Conservation (phyloP, 75 land plant species). For the Pseudotsuga menziesii region DNA sequence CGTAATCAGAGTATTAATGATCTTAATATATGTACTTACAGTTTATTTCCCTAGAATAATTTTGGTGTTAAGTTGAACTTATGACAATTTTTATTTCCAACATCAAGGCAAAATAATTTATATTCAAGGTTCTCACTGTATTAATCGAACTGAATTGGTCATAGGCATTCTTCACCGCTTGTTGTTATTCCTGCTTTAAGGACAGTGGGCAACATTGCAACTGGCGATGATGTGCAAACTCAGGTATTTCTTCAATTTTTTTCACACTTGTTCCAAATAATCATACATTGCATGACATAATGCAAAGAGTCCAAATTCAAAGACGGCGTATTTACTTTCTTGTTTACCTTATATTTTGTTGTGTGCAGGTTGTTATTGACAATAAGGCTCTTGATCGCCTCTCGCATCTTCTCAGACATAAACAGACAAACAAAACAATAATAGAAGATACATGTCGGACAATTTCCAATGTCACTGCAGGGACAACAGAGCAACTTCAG, state of each 20-base stretch:
- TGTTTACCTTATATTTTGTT: too few relatives aligned
- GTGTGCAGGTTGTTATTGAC: constrained; percentile 8
- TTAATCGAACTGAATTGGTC: too few relatives aligned
- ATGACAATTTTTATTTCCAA: too few relatives aligned
- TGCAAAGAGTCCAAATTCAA: too few relatives aligned
- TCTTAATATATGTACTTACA: too few relatives aligned
- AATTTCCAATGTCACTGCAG: constrained; percentile 23
- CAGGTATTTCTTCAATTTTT: constrained; percentile 25
- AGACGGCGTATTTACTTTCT: too few relatives aligned
- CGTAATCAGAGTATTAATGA: too few relatives aligned
- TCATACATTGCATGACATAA: too few relatives aligned
- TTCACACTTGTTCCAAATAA: neutral
- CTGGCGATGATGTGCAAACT: constrained; percentile 77
- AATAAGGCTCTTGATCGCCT: constrained; percentile 12
- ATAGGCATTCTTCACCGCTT: constrained; percentile 24
- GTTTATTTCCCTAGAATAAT: neutral
- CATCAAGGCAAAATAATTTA: too few relatives aligned
- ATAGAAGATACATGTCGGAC: constrained; percentile 29
- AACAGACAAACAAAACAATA: constrained; percentile 21
- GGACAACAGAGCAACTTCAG: constrained; percentile 24
- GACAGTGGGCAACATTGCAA: constrained; percentile 66
- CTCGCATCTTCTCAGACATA: constrained; percentile 2
- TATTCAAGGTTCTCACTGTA: too few relatives aligned
- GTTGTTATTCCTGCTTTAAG: constrained; percentile 55
- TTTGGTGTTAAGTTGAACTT: too few relatives aligned